These are phyloP conservation scores for Lactarius tabidus DNA, from an alignment of 768 basidiomycete species.

Conservation along the genomic window DNA sequence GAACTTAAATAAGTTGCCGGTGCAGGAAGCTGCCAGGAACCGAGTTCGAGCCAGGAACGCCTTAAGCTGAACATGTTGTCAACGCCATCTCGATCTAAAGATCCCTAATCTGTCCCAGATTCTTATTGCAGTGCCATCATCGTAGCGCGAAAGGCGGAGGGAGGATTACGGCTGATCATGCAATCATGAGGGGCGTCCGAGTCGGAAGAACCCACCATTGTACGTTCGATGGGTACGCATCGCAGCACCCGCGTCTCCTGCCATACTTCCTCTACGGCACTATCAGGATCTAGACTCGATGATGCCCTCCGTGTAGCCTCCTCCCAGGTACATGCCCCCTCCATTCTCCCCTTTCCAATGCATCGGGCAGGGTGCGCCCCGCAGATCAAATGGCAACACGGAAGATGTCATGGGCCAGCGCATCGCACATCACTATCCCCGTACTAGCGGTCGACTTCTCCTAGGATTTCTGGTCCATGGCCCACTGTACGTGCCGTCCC, in stretches of 20 bases:
- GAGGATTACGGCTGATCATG: too few relatives aligned
- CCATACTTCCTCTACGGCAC: conserved; percentile 81
- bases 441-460: too few relatives aligned
- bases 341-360: conserved; percentile 58
- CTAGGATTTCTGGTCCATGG: too few relatives aligned
- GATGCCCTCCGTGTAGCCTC: conserved; percentile 76
- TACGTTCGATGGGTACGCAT: too few relatives aligned
- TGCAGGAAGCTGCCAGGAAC: too few relatives aligned
- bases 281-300: conserved; percentile 75
- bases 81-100: too few relatives aligned
- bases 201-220: conserved; percentile 55
- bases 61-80: too few relatives aligned
- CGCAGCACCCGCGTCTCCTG: conserved; percentile 51
- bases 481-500: too few relatives aligned
- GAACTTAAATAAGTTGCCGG: not conserved
- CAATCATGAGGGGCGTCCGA: conserved; percentile 20
- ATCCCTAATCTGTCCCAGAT: too few relatives aligned
- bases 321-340: conserved; percentile 30
- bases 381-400: conserved; percentile 69
- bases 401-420: conserved; percentile 80
- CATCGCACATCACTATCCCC: conserved; percentile 57
- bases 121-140: too few relatives aligned
- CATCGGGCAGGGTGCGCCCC: conserved; percentile 65
- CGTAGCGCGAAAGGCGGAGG: too few relatives aligned
- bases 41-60: too few relatives aligned